These are phyloP conservation scores for Fraxinus excelsior DNA, from an alignment of 257 asterid genomes.

Conservation along the genomic window DNA sequence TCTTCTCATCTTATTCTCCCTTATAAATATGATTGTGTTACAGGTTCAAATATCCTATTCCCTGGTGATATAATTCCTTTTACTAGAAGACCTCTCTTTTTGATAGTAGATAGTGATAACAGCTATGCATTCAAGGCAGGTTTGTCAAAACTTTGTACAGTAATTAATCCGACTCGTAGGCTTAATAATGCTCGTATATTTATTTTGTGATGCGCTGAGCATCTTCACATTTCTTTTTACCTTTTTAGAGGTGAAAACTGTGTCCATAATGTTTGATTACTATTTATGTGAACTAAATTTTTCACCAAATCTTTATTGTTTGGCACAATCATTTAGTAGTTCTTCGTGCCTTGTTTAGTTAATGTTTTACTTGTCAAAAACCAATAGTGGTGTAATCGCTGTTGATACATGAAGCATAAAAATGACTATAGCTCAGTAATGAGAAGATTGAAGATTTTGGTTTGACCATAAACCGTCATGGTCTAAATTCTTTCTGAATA, in stretches of 20 bases:
- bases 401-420: neutral
- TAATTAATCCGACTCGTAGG: constrained; percentile 22
- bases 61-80: constrained; percentile 95
- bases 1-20: constrained; percentile 13
- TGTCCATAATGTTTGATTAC: neutral
- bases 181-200: constrained; percentile 18
- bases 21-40: constrained; percentile 27
- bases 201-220: constrained; percentile 4
- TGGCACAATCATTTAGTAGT: neutral
- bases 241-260: neutral
- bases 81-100: constrained; percentile 88
- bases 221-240: neutral
- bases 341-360: neutral
- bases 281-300: neutral
- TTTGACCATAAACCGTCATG: neutral
- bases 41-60: constrained; percentile 80
- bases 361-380: neutral
- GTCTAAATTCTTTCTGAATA: neutral
- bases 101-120: constrained; percentile 86
- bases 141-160: constrained; percentile 74
- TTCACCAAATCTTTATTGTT: neutral
- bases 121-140: constrained; percentile 99
- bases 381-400: neutral
- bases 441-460: neutral
- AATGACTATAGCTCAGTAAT: neutral